Evolutionary conservation across 495 filamentous ascomycete genomes (phyloP).

Genomic region (Neurospora sp.): DNA sequence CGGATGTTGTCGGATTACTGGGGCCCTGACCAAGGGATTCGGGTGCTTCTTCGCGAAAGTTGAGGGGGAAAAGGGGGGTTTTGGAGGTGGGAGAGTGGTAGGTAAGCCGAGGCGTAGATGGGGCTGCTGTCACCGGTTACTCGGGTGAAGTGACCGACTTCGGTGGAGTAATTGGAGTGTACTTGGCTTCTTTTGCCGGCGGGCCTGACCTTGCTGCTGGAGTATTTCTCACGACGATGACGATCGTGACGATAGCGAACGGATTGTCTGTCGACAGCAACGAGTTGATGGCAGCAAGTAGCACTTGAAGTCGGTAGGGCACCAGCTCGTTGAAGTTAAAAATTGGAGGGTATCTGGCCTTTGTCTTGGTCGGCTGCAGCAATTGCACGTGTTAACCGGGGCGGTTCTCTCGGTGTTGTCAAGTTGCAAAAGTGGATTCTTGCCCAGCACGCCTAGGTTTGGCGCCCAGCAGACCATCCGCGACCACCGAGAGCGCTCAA

Average conservation of each 20-base stretch:
- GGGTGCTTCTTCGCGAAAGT: conserved; percentile 66
- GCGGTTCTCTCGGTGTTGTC: not conserved
- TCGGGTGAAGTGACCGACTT: not conserved
- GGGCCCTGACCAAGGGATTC: conserved; percentile 89
- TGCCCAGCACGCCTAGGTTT: not conserved
- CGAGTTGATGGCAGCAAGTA: not conserved
- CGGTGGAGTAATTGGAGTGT: not conserved
- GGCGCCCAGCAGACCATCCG: not conserved
- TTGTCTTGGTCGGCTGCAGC: not conserved
- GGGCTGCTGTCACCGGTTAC: conserved; percentile 1
- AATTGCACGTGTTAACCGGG: not conserved
- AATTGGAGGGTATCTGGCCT: not conserved
- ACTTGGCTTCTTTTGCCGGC: not conserved
- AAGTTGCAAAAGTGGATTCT: not conserved
- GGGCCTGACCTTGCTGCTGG: not conserved
- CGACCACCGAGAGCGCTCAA: not conserved
- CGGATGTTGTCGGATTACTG: conserved; percentile 35
- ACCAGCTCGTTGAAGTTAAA: not conserved
- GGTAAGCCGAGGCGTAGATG: conserved; percentile 1
- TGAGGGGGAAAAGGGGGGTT: conserved; percentile 7
- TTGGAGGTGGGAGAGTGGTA: conserved; percentile 9
- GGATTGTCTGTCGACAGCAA: not conserved
- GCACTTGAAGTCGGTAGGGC: not conserved
- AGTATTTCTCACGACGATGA: not conserved
- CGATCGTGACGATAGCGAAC: not conserved